Percentiles rank a stretch among this genome's conserved stretches.
Evolutionary conservation across 208 protist species (phyloP).

Genomic region (Leishmania amazonensis): DNA sequence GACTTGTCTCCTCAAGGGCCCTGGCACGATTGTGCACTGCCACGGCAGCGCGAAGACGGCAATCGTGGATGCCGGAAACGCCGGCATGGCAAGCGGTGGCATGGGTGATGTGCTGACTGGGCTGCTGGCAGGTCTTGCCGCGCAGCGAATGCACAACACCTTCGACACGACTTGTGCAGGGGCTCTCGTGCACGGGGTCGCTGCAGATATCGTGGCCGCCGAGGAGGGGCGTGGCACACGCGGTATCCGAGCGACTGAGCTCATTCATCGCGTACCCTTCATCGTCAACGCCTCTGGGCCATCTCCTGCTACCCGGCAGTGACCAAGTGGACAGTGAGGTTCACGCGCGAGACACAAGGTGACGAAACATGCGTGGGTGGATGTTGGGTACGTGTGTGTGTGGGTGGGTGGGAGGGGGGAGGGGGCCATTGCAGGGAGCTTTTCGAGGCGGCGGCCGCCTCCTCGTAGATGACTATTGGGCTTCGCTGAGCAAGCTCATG

Average conservation of each 20-base stretch:
- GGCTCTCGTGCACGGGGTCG: conserved; percentile 58
- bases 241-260: conserved; percentile 68
- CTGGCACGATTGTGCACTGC: conserved; percentile 62
- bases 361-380: not conserved
- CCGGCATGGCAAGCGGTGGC: conserved; percentile 84
- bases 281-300: conserved; percentile 51
- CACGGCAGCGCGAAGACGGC: conserved; percentile 19
- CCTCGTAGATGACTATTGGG: not conserved
- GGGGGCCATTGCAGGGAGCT: not conserved
- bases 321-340: not conserved
- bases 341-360: not conserved
- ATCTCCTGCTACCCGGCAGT: not conserved
- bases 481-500: not conserved
- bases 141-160: conserved; percentile 34
- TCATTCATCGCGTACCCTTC: conserved; percentile 42
- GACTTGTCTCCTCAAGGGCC: conserved; percentile 76
- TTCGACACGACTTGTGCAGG: conserved; percentile 60
- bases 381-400: not conserved
- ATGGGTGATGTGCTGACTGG: conserved; percentile 88
- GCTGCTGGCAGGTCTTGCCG: conserved; percentile 54
- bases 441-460: not conserved
- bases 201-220: conserved; percentile 65
- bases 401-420: not conserved
- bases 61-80: conserved; percentile 82
- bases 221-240: conserved; percentile 42